Conservation (phyloP, 1,139 yeast genomes). For the Lodderomyces jiufengensis region DNA sequence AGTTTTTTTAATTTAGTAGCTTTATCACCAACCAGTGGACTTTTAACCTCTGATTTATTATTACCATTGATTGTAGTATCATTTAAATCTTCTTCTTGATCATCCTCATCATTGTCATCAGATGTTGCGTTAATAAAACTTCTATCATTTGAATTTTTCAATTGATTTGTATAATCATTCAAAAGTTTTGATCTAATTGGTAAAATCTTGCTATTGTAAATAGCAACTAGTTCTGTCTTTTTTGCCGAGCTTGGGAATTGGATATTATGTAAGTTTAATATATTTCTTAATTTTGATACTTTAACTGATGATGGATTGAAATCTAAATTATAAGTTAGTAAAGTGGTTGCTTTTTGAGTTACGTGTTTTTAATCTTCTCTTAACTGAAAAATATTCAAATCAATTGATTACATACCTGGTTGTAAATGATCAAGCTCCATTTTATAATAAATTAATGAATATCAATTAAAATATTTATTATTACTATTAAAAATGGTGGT, state of each 20-base stretch:
- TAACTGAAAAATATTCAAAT: not conserved
- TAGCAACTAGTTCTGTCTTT: constrained; percentile 53
- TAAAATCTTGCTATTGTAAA: constrained; percentile 49
- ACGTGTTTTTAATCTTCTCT: constrained; percentile 7
- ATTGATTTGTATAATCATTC: constrained; percentile 14
- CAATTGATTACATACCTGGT: constrained; percentile 11
- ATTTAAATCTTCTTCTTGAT: no score
- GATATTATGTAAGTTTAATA: constrained; percentile 57
- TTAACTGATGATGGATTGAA: constrained; percentile 63
- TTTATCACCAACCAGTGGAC: not conserved
- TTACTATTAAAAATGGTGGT: no score
- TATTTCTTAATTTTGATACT: constrained; percentile 60
- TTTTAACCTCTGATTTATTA: constrained; percentile 1
- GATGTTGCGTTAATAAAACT: constrained; percentile 17
- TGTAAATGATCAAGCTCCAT: constrained; percentile 10
- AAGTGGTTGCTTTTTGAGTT: not conserved
- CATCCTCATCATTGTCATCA: not conserved
- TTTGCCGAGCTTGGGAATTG: constrained; percentile 57
- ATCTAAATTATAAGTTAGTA: constrained; percentile 27
- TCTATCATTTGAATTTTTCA: constrained; percentile 20
- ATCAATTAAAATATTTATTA: no score
- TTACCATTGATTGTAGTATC: no score
- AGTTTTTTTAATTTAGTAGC: not conserved
- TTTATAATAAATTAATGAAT: not conserved
- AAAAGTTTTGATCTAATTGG: constrained; percentile 36